phyloP scores from a whole-genome alignment of 2,329 filamentous ascomycete species.

The Neurospora crassa region DNA sequence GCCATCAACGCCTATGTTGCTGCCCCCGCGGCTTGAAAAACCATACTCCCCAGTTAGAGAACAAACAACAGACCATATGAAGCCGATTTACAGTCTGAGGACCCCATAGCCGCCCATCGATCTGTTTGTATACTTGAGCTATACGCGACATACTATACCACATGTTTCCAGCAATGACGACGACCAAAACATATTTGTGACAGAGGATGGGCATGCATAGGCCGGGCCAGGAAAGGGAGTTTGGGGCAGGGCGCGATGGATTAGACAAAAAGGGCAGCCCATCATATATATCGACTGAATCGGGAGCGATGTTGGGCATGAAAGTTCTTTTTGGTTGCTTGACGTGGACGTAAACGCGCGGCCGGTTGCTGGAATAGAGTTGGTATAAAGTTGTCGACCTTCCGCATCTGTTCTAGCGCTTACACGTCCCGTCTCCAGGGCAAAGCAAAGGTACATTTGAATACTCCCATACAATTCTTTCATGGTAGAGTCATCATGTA shows the following conservation, averaged over 20 bases:
- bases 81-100: background rate
- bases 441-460: background rate
- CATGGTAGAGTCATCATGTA: background rate
- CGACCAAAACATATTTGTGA: background rate
- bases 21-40: background rate
- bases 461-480: background rate
- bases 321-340: background rate
- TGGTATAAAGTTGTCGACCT: background rate
- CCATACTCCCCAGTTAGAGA: background rate
- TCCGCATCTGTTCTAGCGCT: background rate
- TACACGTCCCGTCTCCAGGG: background rate
- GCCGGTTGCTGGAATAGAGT: background rate
- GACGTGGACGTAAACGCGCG: background rate
- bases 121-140: background rate
- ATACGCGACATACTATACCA: background rate
- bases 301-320: background rate
- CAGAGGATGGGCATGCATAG: background rate
- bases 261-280: background rate
- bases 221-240: background rate
- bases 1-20: conserved; percentile 52
- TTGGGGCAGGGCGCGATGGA: background rate
- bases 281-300: background rate
- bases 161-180: background rate
- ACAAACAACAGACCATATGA: background rate
- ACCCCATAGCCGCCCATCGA: background rate